These are phyloP conservation scores for Reticulascus tulasneorum DNA, from an alignment of 2,329 filamentous ascomycete species.

Conservation along the genomic window DNA sequence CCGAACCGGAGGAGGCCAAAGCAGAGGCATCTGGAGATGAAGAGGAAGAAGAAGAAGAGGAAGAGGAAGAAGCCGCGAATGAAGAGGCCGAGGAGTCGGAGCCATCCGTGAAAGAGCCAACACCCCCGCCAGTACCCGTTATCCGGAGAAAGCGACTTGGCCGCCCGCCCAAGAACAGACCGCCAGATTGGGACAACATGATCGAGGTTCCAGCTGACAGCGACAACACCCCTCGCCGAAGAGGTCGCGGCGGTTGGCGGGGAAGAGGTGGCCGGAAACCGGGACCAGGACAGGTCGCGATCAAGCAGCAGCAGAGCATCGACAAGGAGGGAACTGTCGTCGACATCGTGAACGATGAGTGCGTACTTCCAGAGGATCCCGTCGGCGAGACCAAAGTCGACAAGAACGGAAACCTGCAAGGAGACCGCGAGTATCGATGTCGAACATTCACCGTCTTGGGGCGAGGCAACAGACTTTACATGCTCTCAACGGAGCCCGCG, in stretches of 20 bases:
- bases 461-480: conserved; percentile 83
- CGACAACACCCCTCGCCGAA: conserved; percentile 56
- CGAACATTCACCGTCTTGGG: conserved; percentile 89
- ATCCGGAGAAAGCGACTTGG: conserved; percentile 77
- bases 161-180: conserved; percentile 78
- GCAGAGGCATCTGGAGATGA: conserved; percentile 29
- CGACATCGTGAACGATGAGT: conserved; percentile 88
- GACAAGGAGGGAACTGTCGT: conserved; percentile 93
- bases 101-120: conserved; percentile 44
- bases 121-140: conserved; percentile 53
- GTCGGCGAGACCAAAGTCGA: conserved; percentile 94
- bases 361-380: conserved; percentile 78
- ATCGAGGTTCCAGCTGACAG: conserved; percentile 53
- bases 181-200: conserved; percentile 71
- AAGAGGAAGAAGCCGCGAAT: conserved; percentile 47
- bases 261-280: conserved; percentile 63
- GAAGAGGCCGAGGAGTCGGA: conserved; percentile 36
- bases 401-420: conserved; percentile 77
- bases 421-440: conserved; percentile 87
- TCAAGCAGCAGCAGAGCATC: conserved; percentile 77
- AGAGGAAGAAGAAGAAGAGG: conserved; percentile 45
- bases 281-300: conserved; percentile 66
- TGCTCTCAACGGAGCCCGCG: conserved; percentile 96
- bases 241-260: conserved; percentile 69
- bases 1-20: conserved; percentile 25